Base-by-base conservation (phyloP, 305 asterid genomes). In the Euphrasia arctica region DNA sequence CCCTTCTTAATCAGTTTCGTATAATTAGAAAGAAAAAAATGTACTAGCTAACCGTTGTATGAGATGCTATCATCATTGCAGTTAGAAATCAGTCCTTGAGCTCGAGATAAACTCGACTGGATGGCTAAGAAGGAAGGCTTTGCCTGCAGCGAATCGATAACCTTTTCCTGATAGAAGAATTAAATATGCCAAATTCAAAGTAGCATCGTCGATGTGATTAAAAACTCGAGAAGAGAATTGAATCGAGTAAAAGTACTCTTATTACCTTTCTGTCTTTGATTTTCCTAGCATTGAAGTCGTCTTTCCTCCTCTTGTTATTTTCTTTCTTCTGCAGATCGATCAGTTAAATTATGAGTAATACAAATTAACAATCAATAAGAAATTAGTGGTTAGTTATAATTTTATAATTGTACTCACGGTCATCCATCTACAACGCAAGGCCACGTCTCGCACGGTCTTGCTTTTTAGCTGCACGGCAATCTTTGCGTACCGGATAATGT, bases 91-190 rank as follows among this genome's bases (percentile, higher is more conserved):
- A 77, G 54, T 75, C 80, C 84, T 22, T 73, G 82, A 69, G 80
- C 72, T 54, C 77, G 85, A 72, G 80, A 69, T 68, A 71, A 79
- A 67, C 87, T 79, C 39, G 85, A 75, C 58, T 79, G 90, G 73
- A 78, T 70, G 62, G 78, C 73, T 57, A 85, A 62, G 13, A 80
- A 80, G 61, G 95, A 77, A 66, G 87, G 69, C 54, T 66, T 80
- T 71, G 77, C 78, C 22, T 18, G 22, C 43, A 71, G 63, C 70
- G 83, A 73, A 62, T 86, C 91, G 45, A 65, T 58, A 28, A 79
- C 60, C 73, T 80, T 83, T 56, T 86, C 98, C 98, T 91, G 83
- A 27, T 58, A 75, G 76, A 70, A 74, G 29, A 72, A 77, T 18
- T 18, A 18, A 18, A 18, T 18, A 18, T 3, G 61, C 8, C 54